Percentiles rank a stretch among this genome's conserved stretches.
Evolutionary conservation across 2,329 filamentous ascomycete genomes (phyloP).

Genomic region (Colletotrichum sidae): DNA sequence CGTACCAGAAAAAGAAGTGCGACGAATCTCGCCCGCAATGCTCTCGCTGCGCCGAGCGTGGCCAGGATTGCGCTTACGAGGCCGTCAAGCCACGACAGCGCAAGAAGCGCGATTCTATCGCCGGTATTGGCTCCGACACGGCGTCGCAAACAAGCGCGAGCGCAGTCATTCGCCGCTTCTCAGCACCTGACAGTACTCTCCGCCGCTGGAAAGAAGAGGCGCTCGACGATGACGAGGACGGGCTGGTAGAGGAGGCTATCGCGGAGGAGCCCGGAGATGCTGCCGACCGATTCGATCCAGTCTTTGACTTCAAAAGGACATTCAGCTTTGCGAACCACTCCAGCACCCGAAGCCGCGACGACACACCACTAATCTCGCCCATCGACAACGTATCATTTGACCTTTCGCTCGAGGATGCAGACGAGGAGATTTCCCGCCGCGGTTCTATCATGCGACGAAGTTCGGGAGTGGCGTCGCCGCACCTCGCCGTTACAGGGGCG

Average conservation of each 20-base stretch:
- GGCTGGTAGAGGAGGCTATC: slow-evolving; percentile 27
- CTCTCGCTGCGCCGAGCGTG: slow-evolving; percentile 61
- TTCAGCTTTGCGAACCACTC: slow-evolving; percentile 16
- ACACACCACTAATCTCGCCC: slow-evolving; percentile 44
- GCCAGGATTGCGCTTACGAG: slow-evolving; percentile 63
- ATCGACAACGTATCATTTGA: slow-evolving; percentile 47
- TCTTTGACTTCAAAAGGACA: slow-evolving; percentile 30
- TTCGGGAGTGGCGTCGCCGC: slow-evolving; percentile 3
- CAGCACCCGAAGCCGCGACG: slow-evolving; percentile 20
- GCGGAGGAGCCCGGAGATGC: slow-evolving; percentile 25
- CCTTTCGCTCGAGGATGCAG: slow-evolving; percentile 42
- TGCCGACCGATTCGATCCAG: slow-evolving; percentile 16
- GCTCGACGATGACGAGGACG: slow-evolving; percentile 25
- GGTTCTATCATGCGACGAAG: slow-evolving; percentile 42
- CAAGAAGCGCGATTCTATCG: slow-evolving; percentile 46
- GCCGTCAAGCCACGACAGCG: slow-evolving; percentile 55
- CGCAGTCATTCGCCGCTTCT: slow-evolving; percentile 25
- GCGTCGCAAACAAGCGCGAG: slow-evolving; percentile 21
- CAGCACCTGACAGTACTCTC: slow-evolving; percentile 27
- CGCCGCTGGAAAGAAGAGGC: slow-evolving; percentile 31
- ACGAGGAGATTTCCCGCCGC: slow-evolving; percentile 39
- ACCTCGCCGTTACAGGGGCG: slow-evolving; percentile 34
- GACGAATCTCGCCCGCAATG: slow-evolving; percentile 64
- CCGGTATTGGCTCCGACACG: slow-evolving; percentile 28
- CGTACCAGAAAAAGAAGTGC: slow-evolving; percentile 67